These are phyloP conservation scores for Trichoderma reesei DNA, from an alignment of 495 filamentous ascomycete genomes.

Conservation along the genomic window DNA sequence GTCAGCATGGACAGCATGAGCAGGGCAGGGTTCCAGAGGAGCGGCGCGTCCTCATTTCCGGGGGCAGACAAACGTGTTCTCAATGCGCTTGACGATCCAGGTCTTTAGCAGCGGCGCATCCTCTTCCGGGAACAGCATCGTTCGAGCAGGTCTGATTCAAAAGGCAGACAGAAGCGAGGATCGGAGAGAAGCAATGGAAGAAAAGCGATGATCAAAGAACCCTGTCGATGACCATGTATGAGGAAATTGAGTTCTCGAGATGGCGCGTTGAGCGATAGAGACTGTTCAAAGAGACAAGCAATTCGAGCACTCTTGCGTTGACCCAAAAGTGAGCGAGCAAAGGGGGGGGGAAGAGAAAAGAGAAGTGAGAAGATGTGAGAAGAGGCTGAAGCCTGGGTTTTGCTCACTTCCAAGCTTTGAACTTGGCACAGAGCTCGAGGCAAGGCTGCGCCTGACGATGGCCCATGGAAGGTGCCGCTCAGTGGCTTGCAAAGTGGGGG, in stretches of 20 bases:
- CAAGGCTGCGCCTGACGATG: constrained; percentile 7
- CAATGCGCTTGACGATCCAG: constrained; percentile 85
- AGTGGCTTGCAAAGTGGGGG: background rate
- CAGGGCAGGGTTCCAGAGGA: background rate
- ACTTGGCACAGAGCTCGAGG: background rate
- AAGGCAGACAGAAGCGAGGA: background rate
- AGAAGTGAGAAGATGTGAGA: too few relatives aligned
- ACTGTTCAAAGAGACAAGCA: too few relatives aligned
- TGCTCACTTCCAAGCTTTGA: too few relatives aligned
- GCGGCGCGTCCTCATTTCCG: background rate
- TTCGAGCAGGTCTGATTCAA: constrained; percentile 15
- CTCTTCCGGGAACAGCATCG: constrained; percentile 72
- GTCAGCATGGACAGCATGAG: background rate
- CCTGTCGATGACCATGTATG: background rate
- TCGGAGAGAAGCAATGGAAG: background rate
- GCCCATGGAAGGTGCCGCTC: background rate
- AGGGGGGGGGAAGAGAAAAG: background rate
- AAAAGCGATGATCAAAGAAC: background rate
- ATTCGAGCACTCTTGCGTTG: too few relatives aligned
- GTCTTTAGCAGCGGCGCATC: constrained; percentile 65
- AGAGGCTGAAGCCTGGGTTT: background rate
- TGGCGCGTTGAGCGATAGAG: too few relatives aligned
- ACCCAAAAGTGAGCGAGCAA: too few relatives aligned
- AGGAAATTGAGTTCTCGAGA: background rate
- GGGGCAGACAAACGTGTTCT: constrained; percentile 64